phyloP scores from a whole-genome alignment of 208 protist genomes.

The Trichomonas vaginalis region DNA sequence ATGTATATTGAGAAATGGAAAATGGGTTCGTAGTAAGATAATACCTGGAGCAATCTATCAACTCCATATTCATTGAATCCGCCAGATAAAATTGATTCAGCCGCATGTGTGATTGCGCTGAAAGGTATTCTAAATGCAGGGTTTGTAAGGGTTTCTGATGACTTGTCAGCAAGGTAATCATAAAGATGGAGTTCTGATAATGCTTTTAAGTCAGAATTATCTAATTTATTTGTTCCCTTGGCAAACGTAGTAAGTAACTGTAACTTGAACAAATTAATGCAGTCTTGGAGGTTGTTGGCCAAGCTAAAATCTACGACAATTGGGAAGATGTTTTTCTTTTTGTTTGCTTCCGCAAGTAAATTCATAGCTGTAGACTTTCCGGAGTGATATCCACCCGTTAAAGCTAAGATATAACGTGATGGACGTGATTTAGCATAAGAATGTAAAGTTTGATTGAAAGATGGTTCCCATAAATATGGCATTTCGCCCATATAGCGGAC shows the following conservation, averaged over 20 bases:
- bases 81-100: background rate
- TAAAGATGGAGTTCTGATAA: background rate
- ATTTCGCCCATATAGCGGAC: background rate
- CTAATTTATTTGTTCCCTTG: background rate
- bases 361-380: background rate
- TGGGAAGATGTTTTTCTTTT: background rate
- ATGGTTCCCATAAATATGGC: background rate
- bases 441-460: background rate
- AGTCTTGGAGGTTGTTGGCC: background rate
- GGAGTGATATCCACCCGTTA: background rate
- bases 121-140: background rate
- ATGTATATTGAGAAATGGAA: background rate
- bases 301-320: background rate
- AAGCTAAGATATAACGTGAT: background rate
- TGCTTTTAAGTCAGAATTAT: background rate
- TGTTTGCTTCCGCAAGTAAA: background rate
- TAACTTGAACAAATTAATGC: background rate
- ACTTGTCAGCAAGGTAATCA: background rate
- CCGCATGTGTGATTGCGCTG: background rate
- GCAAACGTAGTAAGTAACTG: background rate
- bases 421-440: background rate
- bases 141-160: background rate
- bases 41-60: background rate
- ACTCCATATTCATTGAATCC: background rate
- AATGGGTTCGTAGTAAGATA: background rate